Base-by-base conservation (phyloP, 2,329 filamentous ascomycete species). In the Allantophomopsis lycopodina region DNA sequence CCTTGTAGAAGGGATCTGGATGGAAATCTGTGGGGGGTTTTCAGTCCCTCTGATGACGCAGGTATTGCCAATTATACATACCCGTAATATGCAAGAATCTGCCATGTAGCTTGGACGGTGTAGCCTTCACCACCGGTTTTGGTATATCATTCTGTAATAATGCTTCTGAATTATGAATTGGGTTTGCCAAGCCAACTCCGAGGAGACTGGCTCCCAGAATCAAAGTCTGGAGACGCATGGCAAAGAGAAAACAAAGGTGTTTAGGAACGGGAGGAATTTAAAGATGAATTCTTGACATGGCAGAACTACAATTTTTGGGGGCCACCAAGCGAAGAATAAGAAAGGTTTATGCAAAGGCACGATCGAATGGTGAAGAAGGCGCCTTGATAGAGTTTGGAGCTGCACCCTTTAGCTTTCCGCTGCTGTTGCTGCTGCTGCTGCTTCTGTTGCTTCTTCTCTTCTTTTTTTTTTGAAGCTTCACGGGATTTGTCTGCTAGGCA, bases 61-160 rank as follows among this genome's bases (percentile, higher is more conserved):
- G 40, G 14, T 7, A 17, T 32, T 39, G 23, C 32, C n/a, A 8
- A n/a, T 16, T 6, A 15, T 46, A 57, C 69, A 45, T 64, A 89
- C 85, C 87, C 61, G 86, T 91, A 50, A 94, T 83, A 60, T 94
- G 86, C 55, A 94, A 68, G 63, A 94, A 94, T 56, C 74, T 76
- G 47, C 86, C 86, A 47, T 73, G 71, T 50, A 86, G 61, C 51
- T 65, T 44, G 41, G 32, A 42, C 40, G 16, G 41, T 42, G 39
- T 50, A 53, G 52, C 51, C 49, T 46, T 33, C 36, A 38, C 35
- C 51, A 52, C 48, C 52, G 51, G 36, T 23, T 36, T 14, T 8
- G 5, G 23, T 28, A 28, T 28, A 12, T 12, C 23, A 28, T 28
- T 28, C 23, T 28, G 23, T 28, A 28, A 28, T 10, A 10, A 28